These are phyloP conservation scores for Basipetospora chlamydospora DNA, from an alignment of 2,329 filamentous ascomycete genomes.

Conservation along the genomic window DNA sequence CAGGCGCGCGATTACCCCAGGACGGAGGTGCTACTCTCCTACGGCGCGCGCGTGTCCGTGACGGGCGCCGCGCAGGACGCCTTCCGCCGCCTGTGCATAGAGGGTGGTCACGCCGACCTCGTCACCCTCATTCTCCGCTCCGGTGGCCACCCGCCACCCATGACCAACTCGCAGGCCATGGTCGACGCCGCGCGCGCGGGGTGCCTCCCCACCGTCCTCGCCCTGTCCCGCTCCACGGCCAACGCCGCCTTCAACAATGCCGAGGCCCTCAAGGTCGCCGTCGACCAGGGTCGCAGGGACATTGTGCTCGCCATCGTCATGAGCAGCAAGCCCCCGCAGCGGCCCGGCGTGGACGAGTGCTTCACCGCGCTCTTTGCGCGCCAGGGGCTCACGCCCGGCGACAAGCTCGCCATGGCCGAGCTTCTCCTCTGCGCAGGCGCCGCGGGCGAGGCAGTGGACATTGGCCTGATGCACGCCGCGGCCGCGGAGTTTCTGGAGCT, in stretches of 20 bases:
- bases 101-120: conserved; percentile 29
- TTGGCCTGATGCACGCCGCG: conserved; percentile 33
- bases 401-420: conserved; percentile 38
- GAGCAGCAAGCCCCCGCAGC: conserved; percentile 35
- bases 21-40: conserved; percentile 31
- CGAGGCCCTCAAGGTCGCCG: conserved; percentile 35
- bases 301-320: conserved; percentile 40
- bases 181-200: conserved; percentile 34
- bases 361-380: conserved; percentile 33
- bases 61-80: conserved; percentile 35
- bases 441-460: conserved; percentile 32
- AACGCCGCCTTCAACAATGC: conserved; percentile 37
- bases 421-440: conserved; percentile 44
- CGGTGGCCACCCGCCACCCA: conserved; percentile 27
- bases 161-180: conserved; percentile 33
- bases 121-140: conserved; percentile 34
- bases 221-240: conserved; percentile 35
- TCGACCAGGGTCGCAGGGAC: conserved; percentile 34
- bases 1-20: conserved; percentile 26
- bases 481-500: conserved; percentile 37
- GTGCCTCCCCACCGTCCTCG: conserved; percentile 33
- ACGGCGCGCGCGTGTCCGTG: conserved; percentile 33
- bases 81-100: conserved; percentile 34
- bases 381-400: conserved; percentile 28
- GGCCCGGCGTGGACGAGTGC: conserved; percentile 31